phyloP scores from a whole-genome alignment of 1,284 basidiomycete species.

The Mycena sp. region DNA sequence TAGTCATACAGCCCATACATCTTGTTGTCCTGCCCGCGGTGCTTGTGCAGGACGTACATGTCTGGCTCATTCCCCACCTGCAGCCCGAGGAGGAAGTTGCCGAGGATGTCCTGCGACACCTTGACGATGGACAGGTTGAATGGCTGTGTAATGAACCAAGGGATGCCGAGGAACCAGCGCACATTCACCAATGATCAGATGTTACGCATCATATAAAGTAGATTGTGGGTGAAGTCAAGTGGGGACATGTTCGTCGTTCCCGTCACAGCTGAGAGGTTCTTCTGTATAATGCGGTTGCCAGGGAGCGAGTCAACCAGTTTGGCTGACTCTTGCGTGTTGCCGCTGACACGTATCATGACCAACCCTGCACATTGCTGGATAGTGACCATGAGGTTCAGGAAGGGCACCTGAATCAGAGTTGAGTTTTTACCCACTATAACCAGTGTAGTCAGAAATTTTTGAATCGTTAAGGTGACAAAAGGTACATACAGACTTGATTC shows the following conservation, averaged over 20 bases:
- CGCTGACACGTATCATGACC: conserved; percentile 74
- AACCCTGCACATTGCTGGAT: conserved; percentile 66
- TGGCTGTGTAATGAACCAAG: conserved; percentile 61
- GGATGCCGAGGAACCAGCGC: conserved; percentile 70
- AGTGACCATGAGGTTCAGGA: conserved; percentile 80
- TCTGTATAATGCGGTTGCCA: conserved; percentile 58
- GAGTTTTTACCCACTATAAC: conserved; percentile 27
- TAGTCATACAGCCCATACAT: conserved; percentile 53
- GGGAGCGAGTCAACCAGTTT: conserved; percentile 53
- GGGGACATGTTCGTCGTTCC: conserved; percentile 63
- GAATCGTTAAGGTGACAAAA: conserved; percentile 61
- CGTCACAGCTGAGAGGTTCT: conserved; percentile 47
- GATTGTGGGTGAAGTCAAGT: conserved; percentile 63
- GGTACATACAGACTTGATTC: conserved; percentile 66
- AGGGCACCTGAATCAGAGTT: conserved; percentile 60
- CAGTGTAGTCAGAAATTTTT: background rate
- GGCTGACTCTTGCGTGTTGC: too few species aligned
- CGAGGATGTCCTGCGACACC: conserved; percentile 57
- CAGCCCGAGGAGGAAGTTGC: too few species aligned
- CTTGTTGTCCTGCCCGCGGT: conserved; percentile 3
- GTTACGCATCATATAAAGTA: conserved; percentile 67
- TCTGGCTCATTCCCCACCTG: too few species aligned
- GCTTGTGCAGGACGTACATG: conserved; percentile 50
- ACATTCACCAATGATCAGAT: conserved; percentile 62
- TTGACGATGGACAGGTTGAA: conserved; percentile 63